Conservation (phyloP, 1,284 basidiomycete genomes). For the Pseudomicrostroma phylloplanum region DNA sequence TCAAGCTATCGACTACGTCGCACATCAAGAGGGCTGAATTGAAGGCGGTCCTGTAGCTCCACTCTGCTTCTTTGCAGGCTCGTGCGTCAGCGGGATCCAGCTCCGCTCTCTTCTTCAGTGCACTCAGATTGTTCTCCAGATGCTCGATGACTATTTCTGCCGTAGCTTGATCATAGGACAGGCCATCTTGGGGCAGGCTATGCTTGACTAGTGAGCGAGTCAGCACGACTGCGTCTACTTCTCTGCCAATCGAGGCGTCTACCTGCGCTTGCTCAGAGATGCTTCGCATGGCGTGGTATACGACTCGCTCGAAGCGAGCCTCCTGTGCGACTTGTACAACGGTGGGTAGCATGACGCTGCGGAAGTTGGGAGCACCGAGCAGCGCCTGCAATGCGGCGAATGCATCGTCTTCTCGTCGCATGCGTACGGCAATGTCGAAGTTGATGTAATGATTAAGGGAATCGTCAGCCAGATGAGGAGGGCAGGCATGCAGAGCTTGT, state of each 20-base stretch:
- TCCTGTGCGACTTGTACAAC: neutral
- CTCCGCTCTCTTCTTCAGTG: neutral
- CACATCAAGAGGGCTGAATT: neutral
- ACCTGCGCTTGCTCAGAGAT: neutral
- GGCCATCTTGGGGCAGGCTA: neutral
- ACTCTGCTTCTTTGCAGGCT: neutral
- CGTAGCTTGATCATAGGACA: neutral
- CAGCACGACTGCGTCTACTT: neutral
- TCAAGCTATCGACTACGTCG: neutral
- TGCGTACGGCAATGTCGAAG: neutral
- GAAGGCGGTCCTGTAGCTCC: neutral
- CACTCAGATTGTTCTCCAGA: neutral
- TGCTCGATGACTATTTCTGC: neutral
- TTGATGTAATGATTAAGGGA: neutral
- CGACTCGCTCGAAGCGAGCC: neutral
- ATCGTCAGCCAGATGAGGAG: neutral
- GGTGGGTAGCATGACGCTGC: neutral
- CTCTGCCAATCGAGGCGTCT: neutral
- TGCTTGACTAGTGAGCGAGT: conserved; percentile 4
- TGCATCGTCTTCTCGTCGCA: neutral
- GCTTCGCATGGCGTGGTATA: neutral
- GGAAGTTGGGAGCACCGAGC: neutral
- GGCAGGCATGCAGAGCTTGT: neutral
- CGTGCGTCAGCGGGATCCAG: neutral
- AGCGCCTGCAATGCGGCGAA: neutral